These are phyloP conservation scores for Syncephalastrum monosporum DNA, from an alignment of 371 early-diverging fungal species.

Conservation along the genomic window DNA sequence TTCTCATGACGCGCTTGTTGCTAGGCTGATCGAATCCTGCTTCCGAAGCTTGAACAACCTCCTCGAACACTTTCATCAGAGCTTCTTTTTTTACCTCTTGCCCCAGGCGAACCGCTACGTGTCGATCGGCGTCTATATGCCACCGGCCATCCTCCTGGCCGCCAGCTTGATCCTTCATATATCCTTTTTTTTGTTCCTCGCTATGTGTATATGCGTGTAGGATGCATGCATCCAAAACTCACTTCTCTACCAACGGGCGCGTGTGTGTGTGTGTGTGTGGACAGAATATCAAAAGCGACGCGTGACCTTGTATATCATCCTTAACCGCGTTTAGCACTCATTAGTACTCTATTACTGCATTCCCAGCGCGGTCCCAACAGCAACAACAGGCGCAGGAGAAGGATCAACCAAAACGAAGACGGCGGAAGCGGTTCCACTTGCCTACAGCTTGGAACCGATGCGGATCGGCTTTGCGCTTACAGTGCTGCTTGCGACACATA, in stretches of 20 bases:
- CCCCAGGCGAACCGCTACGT: conserved; percentile 76
- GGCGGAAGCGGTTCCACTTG: conserved; percentile 14
- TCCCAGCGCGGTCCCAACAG: conserved; percentile 23
- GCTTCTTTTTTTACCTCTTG: conserved; percentile 93
- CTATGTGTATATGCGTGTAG: not conserved
- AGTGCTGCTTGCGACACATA: conserved; percentile 31
- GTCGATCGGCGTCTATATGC: conserved; percentile 88
- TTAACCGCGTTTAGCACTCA: conserved; percentile 39
- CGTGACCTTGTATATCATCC: conserved; percentile 14
- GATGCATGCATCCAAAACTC: not conserved
- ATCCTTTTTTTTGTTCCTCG: conserved; percentile 45
- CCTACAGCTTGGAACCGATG: conserved; percentile 32
- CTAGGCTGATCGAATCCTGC: conserved; percentile 78
- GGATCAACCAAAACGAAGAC: conserved; percentile 8
- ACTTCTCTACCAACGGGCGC: no score
- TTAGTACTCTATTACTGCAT: conserved; percentile 43
- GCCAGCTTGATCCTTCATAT: conserved; percentile 64
- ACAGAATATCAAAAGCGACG: not conserved
- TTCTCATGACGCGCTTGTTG: not conserved
- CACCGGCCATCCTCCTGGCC: conserved; percentile 72
- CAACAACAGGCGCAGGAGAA: conserved; percentile 16
- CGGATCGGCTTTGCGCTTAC: conserved; percentile 32
- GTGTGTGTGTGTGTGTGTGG: no score
- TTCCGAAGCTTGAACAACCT: conserved; percentile 90
- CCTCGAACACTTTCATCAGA: conserved; percentile 93